A percentile compares a stretch with the other conserved stretches of the same genome.
These are phyloP conservation scores for Ustilago bromivora DNA, from an alignment of 1,284 basidiomycete genomes.

Conservation along the genomic window DNA sequence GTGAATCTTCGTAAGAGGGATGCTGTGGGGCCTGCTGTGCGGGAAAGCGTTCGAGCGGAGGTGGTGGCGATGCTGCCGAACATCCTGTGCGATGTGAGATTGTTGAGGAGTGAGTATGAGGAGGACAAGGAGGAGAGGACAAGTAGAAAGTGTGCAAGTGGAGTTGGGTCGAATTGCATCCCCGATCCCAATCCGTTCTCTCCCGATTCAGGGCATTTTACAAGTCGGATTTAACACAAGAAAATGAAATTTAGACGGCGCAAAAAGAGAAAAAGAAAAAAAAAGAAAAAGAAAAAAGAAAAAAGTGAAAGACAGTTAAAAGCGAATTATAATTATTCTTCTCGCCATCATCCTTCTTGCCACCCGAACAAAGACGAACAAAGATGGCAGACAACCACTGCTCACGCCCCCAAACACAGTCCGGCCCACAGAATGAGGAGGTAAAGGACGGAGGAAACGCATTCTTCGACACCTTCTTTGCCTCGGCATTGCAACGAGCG, in stretches of 20 bases:
- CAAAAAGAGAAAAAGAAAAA: no score
- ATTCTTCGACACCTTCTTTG: constrained; percentile 55
- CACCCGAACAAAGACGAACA: no score
- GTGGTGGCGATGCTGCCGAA: background rate
- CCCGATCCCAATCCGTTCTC: background rate
- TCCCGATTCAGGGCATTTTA: accelerated
- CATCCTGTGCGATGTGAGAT: no score
- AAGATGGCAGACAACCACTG: constrained; percentile 8
- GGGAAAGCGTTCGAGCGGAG: background rate
- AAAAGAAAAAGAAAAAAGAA: no score
- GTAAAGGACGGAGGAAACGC: constrained; percentile 15
- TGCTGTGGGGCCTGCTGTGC: background rate
- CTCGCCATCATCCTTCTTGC: background rate
- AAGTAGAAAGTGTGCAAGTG: background rate
- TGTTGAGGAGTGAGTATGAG: background rate
- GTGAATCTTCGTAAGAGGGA: background rate
- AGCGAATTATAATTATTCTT: no score
- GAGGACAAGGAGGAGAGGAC: no score
- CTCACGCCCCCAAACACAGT: background rate
- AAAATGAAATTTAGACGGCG: no score
- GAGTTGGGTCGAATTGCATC: background rate
- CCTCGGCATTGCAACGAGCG: constrained; percentile 43
- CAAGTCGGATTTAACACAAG: no score
- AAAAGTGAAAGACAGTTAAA: no score
- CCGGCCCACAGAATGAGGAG: background rate